Percentiles rank a stretch among this genome's conserved stretches.
Evolutionary conservation across 2,329 filamentous ascomycete genomes (phyloP).

Genomic region (Bipolaris zeicola): DNA sequence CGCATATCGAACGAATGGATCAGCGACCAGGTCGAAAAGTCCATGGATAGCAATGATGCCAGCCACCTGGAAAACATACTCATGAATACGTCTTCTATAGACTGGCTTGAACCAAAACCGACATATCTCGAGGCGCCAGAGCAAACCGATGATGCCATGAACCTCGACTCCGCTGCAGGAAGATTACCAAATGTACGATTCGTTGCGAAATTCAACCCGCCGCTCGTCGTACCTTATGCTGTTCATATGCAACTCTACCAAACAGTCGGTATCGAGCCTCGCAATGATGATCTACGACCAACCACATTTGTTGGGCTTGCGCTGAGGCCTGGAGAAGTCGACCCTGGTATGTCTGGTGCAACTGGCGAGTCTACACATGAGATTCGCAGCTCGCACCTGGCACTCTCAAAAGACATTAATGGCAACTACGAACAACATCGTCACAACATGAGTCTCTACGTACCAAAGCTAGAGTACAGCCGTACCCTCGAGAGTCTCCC

Average conservation of each 20-base stretch:
- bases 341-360: constrained; percentile 59
- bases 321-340: constrained; percentile 52
- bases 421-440: constrained; percentile 32
- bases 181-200: constrained; percentile 75
- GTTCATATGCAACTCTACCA: constrained; percentile 68
- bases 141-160: constrained; percentile 56
- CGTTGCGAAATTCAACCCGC: constrained; percentile 74
- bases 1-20: constrained; percentile 78
- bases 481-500: constrained; percentile 70
- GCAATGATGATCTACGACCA: constrained; percentile 57
- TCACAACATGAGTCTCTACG: constrained; percentile 66
- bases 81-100: constrained; percentile 55
- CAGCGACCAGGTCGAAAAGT: constrained; percentile 67
- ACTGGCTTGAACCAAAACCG: constrained; percentile 76
- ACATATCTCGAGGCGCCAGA: constrained; percentile 55
- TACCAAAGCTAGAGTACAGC: constrained; percentile 75
- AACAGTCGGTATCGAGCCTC: constrained; percentile 62
- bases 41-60: constrained; percentile 47
- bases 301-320: constrained; percentile 58
- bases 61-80: constrained; percentile 47
- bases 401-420: constrained; percentile 33
- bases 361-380: constrained; percentile 51
- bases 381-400: constrained; percentile 56
- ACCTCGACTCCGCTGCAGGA: constrained; percentile 58
- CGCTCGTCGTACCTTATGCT: constrained; percentile 69